These are phyloP conservation scores for Grosmannia huntii DNA, from an alignment of 2,329 filamentous ascomycete genomes.

Conservation along the genomic window DNA sequence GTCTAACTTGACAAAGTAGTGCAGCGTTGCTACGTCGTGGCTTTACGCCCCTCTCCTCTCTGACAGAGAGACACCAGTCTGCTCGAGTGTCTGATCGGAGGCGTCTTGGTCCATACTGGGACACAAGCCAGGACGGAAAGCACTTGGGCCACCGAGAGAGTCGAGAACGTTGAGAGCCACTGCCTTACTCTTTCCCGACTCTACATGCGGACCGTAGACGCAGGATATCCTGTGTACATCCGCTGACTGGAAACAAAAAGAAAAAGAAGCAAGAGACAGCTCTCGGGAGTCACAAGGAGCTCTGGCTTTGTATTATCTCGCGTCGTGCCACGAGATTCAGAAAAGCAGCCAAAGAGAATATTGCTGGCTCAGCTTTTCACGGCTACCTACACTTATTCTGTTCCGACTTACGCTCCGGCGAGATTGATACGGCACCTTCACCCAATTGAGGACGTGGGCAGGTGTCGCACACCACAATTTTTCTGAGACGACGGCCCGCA, in stretches of 20 bases:
- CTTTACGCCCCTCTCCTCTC: background rate
- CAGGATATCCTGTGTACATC: background rate
- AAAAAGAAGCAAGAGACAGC: background rate
- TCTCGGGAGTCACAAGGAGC: background rate
- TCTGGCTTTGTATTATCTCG: background rate
- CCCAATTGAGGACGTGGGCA: background rate
- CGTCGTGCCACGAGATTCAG: background rate
- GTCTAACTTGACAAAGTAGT: background rate
- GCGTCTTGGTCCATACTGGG: background rate
- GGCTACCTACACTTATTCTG: background rate
- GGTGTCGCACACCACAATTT: background rate
- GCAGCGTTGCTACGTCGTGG: background rate
- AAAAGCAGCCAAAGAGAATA: background rate
- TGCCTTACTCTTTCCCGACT: background rate
- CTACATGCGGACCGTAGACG: background rate
- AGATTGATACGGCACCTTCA: background rate
- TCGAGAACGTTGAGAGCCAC: background rate
- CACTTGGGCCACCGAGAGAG: background rate
- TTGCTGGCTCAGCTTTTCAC: background rate
- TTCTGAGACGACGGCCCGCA: background rate
- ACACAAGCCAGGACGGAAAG: background rate
- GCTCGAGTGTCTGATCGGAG: background rate
- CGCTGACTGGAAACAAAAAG: background rate
- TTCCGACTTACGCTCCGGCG: background rate
- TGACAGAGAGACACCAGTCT: background rate